phyloP scores from a whole-genome alignment of 2,329 filamentous ascomycete species.

The Chaetomiaceae sp. region DNA sequence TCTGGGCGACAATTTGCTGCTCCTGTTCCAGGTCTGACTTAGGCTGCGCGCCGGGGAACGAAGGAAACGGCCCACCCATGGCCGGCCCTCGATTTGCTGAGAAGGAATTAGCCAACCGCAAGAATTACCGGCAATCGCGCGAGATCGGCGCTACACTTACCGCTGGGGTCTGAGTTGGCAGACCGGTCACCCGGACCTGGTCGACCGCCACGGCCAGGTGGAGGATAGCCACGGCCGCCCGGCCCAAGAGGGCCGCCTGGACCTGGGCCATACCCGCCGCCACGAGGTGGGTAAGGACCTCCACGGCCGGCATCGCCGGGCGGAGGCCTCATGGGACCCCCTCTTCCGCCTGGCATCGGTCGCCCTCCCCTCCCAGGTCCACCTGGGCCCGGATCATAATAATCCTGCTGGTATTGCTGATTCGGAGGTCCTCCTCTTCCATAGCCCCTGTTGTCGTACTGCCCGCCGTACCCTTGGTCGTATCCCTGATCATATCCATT shows the following conservation, averaged over 20 bases:
- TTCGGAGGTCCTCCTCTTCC: constrained; percentile 37
- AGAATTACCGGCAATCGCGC: not conserved
- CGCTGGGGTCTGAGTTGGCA: constrained; percentile 38
- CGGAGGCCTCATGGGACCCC: constrained; percentile 41
- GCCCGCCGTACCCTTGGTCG: constrained; percentile 33
- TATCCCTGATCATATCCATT: constrained; percentile 40
- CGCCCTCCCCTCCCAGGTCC: constrained; percentile 40
- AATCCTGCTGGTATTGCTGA: constrained; percentile 40
- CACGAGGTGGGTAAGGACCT: constrained; percentile 37
- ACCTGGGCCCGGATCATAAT: constrained; percentile 36
- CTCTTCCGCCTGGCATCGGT: constrained; percentile 42
- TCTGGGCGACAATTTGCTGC: constrained; percentile 37
- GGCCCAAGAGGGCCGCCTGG: constrained; percentile 30
- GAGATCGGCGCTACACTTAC: constrained; percentile 31
- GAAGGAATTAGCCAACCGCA: constrained; percentile 1
- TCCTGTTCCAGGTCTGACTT: constrained; percentile 40
- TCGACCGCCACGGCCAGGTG: constrained; percentile 37
- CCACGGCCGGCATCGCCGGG: constrained; percentile 37
- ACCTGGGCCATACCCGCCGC: constrained; percentile 31
- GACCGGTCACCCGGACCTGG: constrained; percentile 38
- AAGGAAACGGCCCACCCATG: constrained; percentile 37
- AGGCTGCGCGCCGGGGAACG: constrained; percentile 39
- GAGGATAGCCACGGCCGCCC: constrained; percentile 33
- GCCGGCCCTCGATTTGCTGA: constrained; percentile 31
- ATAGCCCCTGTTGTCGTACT: constrained; percentile 45